phyloP scores from a whole-genome alignment of 2,329 filamentous ascomycete genomes.

The Trichoderma simmonsii region DNA sequence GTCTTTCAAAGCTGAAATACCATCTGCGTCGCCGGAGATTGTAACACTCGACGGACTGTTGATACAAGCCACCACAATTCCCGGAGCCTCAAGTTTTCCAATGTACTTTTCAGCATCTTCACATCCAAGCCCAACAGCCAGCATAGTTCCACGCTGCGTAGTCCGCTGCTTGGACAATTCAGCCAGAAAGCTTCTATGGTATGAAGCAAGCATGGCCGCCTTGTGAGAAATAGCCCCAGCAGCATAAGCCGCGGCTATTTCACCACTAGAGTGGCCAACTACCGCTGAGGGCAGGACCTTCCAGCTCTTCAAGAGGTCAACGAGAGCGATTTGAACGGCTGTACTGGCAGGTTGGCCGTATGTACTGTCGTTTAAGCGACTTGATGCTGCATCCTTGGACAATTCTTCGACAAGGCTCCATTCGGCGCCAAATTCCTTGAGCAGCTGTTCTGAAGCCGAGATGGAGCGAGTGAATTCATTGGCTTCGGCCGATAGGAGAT shows the following conservation, averaged over 20 bases:
- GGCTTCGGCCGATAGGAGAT: background rate
- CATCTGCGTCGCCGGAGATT: slow-evolving; percentile 30
- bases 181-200: slow-evolving; percentile 23
- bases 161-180: slow-evolving; percentile 13
- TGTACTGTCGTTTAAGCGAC: slow-evolving; percentile 21
- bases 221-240: slow-evolving; percentile 24
- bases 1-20: slow-evolving; percentile 26
- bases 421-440: background rate
- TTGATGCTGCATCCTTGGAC: background rate
- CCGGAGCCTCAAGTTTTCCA: background rate
- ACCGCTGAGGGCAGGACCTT: slow-evolving; percentile 22
- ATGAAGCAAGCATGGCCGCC: slow-evolving; percentile 25
- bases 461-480: background rate
- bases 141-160: slow-evolving; percentile 23
- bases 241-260: slow-evolving; percentile 39
- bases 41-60: slow-evolving; percentile 36
- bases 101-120: slow-evolving; percentile 5
- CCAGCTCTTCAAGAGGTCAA: slow-evolving; percentile 20
- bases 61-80: slow-evolving; percentile 28
- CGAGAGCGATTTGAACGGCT: slow-evolving; percentile 25
- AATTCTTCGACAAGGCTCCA: slow-evolving; percentile 12
- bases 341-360: slow-evolving; percentile 24
- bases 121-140: slow-evolving; percentile 25
- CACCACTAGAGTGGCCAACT: slow-evolving; percentile 27
- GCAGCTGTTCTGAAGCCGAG: background rate